These are phyloP conservation scores for Sarcomyxa edulis DNA, from an alignment of 768 basidiomycete genomes.

Conservation along the genomic window DNA sequence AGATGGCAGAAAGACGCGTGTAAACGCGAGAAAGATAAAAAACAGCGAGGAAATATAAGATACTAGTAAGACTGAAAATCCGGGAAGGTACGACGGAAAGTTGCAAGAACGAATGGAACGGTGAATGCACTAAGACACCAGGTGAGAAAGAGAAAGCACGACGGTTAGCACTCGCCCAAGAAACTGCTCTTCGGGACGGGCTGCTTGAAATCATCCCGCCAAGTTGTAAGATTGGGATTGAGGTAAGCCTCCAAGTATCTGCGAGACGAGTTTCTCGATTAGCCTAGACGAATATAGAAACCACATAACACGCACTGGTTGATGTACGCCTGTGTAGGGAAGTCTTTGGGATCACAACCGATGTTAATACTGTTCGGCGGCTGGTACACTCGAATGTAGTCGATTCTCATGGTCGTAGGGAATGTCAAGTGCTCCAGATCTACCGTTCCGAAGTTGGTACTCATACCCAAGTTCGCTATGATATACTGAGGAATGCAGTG, in stretches of 20 bases:
- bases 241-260: slow-evolving; percentile 68
- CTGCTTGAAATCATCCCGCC: slow-evolving; percentile 60
- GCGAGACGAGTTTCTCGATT: slow-evolving; percentile 3
- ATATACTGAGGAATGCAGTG: slow-evolving; percentile 51
- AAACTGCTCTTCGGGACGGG: slow-evolving; percentile 65
- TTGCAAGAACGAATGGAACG: not conserved
- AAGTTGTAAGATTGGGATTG: slow-evolving; percentile 78
- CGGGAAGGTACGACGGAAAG: not conserved
- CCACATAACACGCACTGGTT: slow-evolving; percentile 39
- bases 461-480: slow-evolving; percentile 83
- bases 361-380: slow-evolving; percentile 61
- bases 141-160: no score
- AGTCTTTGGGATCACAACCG: slow-evolving; percentile 77
- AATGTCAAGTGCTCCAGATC: slow-evolving; percentile 69
- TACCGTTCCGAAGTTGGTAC: slow-evolving; percentile 65
- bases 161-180: slow-evolving; percentile 49
- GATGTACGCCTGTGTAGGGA: slow-evolving; percentile 83
- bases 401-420: slow-evolving; percentile 71
- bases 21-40: no score
- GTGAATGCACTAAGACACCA: slow-evolving; percentile 2
- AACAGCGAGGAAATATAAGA: no score
- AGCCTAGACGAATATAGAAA: not conserved
- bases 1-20: no score
- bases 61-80: no score
- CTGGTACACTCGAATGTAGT: slow-evolving; percentile 93